Base-by-base conservation (phyloP, 2,329 filamentous ascomycete genomes). In the Diaporthe sp. region DNA sequence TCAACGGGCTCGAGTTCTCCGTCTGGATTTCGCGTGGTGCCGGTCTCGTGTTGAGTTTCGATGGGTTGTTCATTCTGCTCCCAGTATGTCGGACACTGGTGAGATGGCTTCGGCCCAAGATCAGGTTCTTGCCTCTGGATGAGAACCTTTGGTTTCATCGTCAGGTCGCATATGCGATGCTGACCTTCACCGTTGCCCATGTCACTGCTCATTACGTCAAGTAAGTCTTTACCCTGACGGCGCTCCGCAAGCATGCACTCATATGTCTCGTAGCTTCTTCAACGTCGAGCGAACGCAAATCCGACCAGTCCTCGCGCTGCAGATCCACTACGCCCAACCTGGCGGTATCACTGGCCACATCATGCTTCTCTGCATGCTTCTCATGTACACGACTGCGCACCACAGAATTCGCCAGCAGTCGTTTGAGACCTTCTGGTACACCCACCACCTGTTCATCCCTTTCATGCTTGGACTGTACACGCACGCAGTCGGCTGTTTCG, bases 341-440 rank as follows among this genome's bases (percentile, higher is more conserved):
- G 96, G 95, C 81, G 97, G 97, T 77, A 94, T 98, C 77, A 99
- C 97, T 2, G 97, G 97, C 9, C 97, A 99, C 85, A 90, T 98
- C 77, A 99, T 99, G 97, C 90, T 98, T 37, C 89, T 99, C n/a
- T 98, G 96, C 89, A 99, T 99, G 97, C 87, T 99, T 78, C 87
- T 99, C 78, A 99, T 99, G 90, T 99, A 98, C 86, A 99, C 97
- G 1, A 98, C 96, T 0, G 94, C 97, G 3, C 97, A 99, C 82
- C 90, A 94, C 80, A 94, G 95, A 79, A 98, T 99, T 79, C 94
- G 97, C 73, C 96, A 98, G 83, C 97, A 99, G 83, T 98, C 95
- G 0, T 99, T 96, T 82, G 97, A 99, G 86, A 97, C 96, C 0
- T 99, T 99, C 84, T 99, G 97, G 97, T 99, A 99, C 86, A 98